Evolutionary conservation across 305 asterid species (phyloP), one percentile per base, ranked within the genome.

Genomic region (Galium porrigens): DNA sequence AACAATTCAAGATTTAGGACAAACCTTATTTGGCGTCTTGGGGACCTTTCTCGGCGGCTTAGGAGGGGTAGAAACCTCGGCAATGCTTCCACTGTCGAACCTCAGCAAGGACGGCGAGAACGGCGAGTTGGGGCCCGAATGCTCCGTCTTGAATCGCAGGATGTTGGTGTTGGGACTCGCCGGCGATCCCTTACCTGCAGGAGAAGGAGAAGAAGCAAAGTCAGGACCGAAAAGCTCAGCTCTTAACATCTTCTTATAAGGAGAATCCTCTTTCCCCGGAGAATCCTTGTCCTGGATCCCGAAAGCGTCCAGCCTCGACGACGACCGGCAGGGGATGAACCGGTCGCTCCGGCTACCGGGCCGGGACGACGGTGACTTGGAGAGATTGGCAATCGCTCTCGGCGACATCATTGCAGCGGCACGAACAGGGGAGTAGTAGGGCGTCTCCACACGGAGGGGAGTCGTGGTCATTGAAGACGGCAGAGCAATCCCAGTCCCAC

Each of bases 1-100:
- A 41, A 44, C 0, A 18, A 33, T 78, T 49, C 18, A 41, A 11
- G 0, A 11, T 10, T 41, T 11, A 41, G 48, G 27, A 9, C 58
- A 53, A 53, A 92, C 99, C 96, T 94, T 94, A 71, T 87, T 95
- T 57, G 97, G 99, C 46, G 97, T 87, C 79, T 89, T 94, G 70
- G 97, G 94, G 32, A 94, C 97, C 80, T 94, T 94, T 78, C 99
- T 82, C 17, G 94, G 92, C n/a, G 96, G 97, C 85, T 86, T 94
- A 44, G 99, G 87, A 9, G 96, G 95, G 4, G 97, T 84, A 10
- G 86, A 75, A 54, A 68, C 84, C 80, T 87, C 99, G 25, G 74
- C 63, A 3, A 85, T 67, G 15, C 74, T 52, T 64, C 80, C 86
- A 65, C 68, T 65, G 12, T 85, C 91, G 63, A 75, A 84, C 37